phyloP scores from a whole-genome alignment of 495 filamentous ascomycete species.

The Penicillium coffeae region DNA sequence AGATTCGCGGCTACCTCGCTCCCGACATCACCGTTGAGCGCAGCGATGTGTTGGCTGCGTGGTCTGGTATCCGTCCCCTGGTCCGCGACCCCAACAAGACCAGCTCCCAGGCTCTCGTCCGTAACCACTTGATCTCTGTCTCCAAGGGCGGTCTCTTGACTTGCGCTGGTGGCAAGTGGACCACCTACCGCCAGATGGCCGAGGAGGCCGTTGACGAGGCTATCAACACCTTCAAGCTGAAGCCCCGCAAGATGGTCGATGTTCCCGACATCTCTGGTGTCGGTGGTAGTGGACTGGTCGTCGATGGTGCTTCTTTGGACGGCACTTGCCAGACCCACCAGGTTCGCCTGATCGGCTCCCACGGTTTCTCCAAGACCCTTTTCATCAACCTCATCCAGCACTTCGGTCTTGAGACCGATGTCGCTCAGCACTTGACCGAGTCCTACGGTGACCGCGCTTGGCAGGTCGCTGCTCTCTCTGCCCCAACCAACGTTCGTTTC shows the following conservation, averaged over 20 bases:
- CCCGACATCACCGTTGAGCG: slow-evolving; percentile 92
- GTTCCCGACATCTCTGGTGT: slow-evolving; percentile 76
- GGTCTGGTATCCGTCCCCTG: slow-evolving; percentile 90
- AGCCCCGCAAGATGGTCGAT: slow-evolving; percentile 51
- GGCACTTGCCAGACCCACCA: slow-evolving; percentile 89
- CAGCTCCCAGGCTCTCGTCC: slow-evolving; percentile 91
- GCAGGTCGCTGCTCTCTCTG: slow-evolving; percentile 84
- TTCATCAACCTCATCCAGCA: slow-evolving; percentile 99
- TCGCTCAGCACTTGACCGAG: slow-evolving; percentile 82
- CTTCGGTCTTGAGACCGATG: slow-evolving; percentile 92
- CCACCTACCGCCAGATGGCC: slow-evolving; percentile 97
- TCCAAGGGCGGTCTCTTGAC: slow-evolving; percentile 85
- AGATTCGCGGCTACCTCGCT: slow-evolving; percentile 83
- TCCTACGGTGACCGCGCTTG: slow-evolving; percentile 95
- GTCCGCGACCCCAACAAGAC: slow-evolving; percentile 92
- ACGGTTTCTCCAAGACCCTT: slow-evolving; percentile 90
- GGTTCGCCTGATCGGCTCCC: slow-evolving; percentile 85
- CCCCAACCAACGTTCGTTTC: slow-evolving; percentile 78
- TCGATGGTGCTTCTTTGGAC: slow-evolving; percentile 73
- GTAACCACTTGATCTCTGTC: slow-evolving; percentile 88
- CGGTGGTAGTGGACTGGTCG: slow-evolving; percentile 54
- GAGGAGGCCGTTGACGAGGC: slow-evolving; percentile 95
- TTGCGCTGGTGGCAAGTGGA: slow-evolving; percentile 98
- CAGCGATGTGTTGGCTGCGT: slow-evolving; percentile 92
- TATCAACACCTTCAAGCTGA: slow-evolving; percentile 70